Conservation (phyloP, 441 rosid species). For the Lepidium campestre region DNA sequence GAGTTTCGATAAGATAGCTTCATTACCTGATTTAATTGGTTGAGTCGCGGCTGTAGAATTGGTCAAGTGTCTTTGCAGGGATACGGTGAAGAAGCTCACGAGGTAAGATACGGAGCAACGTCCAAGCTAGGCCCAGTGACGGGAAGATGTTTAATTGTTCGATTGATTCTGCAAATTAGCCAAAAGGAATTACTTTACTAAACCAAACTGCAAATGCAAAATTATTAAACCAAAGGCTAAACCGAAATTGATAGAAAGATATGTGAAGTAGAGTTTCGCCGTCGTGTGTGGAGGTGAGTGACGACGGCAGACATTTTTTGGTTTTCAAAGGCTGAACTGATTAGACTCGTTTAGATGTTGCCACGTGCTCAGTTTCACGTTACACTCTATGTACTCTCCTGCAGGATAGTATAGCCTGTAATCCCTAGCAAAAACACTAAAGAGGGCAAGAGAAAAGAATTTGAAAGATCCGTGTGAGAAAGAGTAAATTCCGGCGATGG, state of each 20-base stretch:
- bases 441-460: too few species aligned
- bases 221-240: too few species aligned
- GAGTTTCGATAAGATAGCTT: too few species aligned
- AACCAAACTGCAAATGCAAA: too few species aligned
- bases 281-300: background rate
- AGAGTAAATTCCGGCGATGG: slow-evolving; percentile 25
- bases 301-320: background rate
- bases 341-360: slow-evolving; percentile 1
- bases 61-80: slow-evolving; percentile 96
- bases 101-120: slow-evolving; percentile 95
- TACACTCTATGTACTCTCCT: background rate
- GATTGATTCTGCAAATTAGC: too few species aligned
- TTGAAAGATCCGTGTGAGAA: background rate
- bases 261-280: too few species aligned
- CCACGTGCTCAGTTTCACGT: slow-evolving; percentile 16
- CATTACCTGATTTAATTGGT: too few species aligned
- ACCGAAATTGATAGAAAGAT: too few species aligned
- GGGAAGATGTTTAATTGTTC: slow-evolving; percentile 94
- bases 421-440: background rate
- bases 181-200: too few species aligned
- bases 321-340: background rate
- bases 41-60: slow-evolving; percentile 86
- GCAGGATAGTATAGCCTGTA: background rate
- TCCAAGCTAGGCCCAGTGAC: slow-evolving; percentile 97
- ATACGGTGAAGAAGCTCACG: slow-evolving; percentile 99